Evolutionary conservation across 495 filamentous ascomycete genomes (phyloP), one percentile per base, ranked within the genome.

Genomic region (Letharia columbiana): DNA sequence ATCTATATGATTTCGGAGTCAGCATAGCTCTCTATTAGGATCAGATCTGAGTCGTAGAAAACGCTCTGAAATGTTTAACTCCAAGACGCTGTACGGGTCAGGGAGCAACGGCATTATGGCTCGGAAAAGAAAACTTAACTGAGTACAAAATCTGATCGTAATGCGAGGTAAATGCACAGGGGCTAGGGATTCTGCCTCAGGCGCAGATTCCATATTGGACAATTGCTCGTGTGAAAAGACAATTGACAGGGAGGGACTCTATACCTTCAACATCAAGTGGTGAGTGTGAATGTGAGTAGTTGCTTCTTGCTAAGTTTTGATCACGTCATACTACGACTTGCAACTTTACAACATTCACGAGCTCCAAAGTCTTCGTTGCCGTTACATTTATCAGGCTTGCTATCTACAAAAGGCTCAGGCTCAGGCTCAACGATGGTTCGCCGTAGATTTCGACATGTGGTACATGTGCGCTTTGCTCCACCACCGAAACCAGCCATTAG

Each of bases 81-180:
- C 18, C 11, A 6, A 54, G 15, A 3, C 1, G 28, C 23, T 17
- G 13, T 1, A 17, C 1, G 4, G 17, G 6, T 20, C 1, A 17
- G 50, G 12, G 33, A 33, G n/a, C 6, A 52, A 12, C 23, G 23
- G 23, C 23, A 28, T 28, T 28, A 28, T 28, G 49, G 49, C 49
- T 28, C 11, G 28, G 50, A 3, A 31, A 54, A 33, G 28, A 33
- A 0, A 6, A 31, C 28, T 54, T 5, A 52, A 54, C 50, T 42
- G 88, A 2, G 88, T 91, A 75, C 90, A 93, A 78, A 87, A 94
- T 66, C 85, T 78, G 71, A 94, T 93, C 35, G 84, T 86, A 64
- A 94, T 79, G 39, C 89, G 82, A 31, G 89, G 88, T 31, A 83
- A 77, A 62, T 76, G 74, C 37, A 78, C 68, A 23, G 71, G 72